A percentile compares a stretch with the other conserved stretches of the same genome.
phyloP scores from a whole-genome alignment of 2,329 filamentous ascomycete species.

The Fusarium sulawesiense region DNA sequence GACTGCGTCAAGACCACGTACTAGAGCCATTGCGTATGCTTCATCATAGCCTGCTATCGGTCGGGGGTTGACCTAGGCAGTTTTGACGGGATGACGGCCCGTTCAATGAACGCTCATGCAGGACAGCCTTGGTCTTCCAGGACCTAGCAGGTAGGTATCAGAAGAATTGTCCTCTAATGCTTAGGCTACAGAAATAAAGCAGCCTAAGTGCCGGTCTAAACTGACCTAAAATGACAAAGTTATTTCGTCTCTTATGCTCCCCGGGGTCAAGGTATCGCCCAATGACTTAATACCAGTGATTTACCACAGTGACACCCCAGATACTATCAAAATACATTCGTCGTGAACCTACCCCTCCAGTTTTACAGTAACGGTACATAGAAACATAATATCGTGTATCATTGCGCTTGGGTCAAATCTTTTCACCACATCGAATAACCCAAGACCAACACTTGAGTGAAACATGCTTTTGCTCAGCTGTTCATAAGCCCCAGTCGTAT shows the following conservation, averaged over 20 bases:
- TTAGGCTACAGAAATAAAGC: no score
- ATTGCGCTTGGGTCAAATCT: not conserved
- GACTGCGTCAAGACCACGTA: not conserved
- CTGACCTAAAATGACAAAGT: no score
- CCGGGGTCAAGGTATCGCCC: not conserved
- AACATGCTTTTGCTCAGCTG: slow-evolving; percentile 32
- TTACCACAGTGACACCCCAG: not conserved
- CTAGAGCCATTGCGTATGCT: slow-evolving; percentile 2
- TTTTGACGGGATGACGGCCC: not conserved
- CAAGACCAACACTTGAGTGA: slow-evolving; percentile 1
- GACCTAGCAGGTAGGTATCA: not conserved
- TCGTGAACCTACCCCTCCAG: no score
- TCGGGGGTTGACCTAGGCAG: not conserved
- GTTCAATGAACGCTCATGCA: not conserved
- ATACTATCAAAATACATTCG: not conserved
- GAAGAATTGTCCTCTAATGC: no score
- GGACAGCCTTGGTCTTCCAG: not conserved
- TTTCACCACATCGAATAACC: not conserved
- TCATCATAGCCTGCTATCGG: not conserved
- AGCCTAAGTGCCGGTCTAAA: no score
- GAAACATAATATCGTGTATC: not conserved
- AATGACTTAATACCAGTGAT: not conserved
- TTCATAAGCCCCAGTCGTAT: slow-evolving; percentile 31
- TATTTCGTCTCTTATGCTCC: no score
- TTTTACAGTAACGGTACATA: not conserved